Conservation (phyloP, 495 filamentous ascomycete species). For the Daldinia caldariorum region DNA sequence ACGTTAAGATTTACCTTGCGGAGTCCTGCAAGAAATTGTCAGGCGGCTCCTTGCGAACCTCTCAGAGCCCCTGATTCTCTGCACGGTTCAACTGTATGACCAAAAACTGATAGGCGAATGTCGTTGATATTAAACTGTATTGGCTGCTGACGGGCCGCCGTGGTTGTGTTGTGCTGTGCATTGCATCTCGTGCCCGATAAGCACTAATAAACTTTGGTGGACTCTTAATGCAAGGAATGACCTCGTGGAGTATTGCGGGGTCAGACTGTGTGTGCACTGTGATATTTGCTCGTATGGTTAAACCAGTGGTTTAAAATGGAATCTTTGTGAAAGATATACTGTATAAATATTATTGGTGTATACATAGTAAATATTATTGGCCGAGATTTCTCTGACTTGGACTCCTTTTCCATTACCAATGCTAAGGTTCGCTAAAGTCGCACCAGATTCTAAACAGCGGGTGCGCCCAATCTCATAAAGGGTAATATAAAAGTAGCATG, state of each 20-base stretch:
- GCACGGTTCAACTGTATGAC: slow-evolving; percentile 20
- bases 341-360: not conserved
- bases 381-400: no score
- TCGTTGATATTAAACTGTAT: slow-evolving; percentile 23
- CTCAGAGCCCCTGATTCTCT: slow-evolving; percentile 22
- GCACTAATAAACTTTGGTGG: slow-evolving; percentile 24
- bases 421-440: slow-evolving; percentile 1
- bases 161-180: slow-evolving; percentile 32
- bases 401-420: not conserved
- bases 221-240: slow-evolving; percentile 37
- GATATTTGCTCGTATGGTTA: not conserved
- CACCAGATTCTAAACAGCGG: slow-evolving; percentile 23
- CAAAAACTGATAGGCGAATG: slow-evolving; percentile 12
- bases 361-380: not conserved
- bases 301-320: no score
- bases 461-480: slow-evolving; percentile 23
- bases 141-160: slow-evolving; percentile 14
- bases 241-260: slow-evolving; percentile 34
- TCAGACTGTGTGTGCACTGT: slow-evolving; percentile 10
- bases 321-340: no score
- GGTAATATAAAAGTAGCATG: slow-evolving; percentile 22
- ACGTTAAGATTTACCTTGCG: slow-evolving; percentile 27
- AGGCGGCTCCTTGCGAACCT: slow-evolving; percentile 21
- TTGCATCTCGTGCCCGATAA: slow-evolving; percentile 35
- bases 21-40: slow-evolving; percentile 43